phyloP scores from a whole-genome alignment of 345 rosid genomes.

The Eucalyptus fibrosa region DNA sequence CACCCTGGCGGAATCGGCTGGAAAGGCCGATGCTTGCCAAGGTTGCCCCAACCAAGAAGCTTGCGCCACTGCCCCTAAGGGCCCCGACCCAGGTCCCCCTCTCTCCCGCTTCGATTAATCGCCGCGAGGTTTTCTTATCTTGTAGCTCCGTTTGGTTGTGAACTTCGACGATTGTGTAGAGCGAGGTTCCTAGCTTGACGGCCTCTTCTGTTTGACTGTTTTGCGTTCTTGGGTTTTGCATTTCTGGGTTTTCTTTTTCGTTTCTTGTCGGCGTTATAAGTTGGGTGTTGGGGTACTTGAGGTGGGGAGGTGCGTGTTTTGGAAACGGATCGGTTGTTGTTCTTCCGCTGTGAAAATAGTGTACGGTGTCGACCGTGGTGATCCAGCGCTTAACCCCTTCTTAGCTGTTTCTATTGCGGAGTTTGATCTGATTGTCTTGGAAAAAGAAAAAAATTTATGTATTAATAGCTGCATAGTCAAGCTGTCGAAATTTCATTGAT shows the following conservation, averaged over 20 bases:
- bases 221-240: background rate
- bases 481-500: background rate
- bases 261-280: background rate
- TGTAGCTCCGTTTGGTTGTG: background rate
- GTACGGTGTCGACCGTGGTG: background rate
- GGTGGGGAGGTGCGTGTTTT: background rate
- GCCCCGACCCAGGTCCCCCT: constrained; percentile 82
- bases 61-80: constrained; percentile 91
- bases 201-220: background rate
- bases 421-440: background rate
- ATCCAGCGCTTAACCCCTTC: background rate
- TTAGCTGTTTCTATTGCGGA: background rate
- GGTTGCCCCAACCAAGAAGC: constrained; percentile 93
- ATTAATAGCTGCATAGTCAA: background rate
- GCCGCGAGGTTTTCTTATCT: background rate
- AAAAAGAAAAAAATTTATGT: background rate
- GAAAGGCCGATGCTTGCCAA: constrained; percentile 67
- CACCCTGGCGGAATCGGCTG: constrained; percentile 63
- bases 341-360: background rate
- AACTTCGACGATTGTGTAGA: background rate
- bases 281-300: background rate
- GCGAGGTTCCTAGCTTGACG: background rate
- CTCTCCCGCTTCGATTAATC: background rate
- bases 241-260: background rate
- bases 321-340: background rate